These are phyloP conservation scores for Penicillium manginii DNA, from an alignment of 495 filamentous ascomycete genomes.

Conservation along the genomic window DNA sequence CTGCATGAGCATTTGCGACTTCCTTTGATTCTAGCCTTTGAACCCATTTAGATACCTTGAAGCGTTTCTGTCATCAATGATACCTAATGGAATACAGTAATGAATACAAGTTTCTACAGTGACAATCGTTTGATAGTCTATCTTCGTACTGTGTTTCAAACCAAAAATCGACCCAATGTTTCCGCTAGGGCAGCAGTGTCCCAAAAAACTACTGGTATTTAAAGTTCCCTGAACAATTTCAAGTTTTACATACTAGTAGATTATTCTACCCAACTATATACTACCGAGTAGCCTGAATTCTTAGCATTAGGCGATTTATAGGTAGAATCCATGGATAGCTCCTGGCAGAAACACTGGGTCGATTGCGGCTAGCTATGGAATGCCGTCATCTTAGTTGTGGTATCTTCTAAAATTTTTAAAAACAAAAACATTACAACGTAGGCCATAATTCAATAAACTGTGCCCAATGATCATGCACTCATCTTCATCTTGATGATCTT, in stretches of 20 bases:
- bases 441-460: slow-evolving; percentile 5
- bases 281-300: no score
- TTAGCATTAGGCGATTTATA: no score
- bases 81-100: background rate
- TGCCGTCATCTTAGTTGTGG: slow-evolving; percentile 16
- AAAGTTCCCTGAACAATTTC: no score
- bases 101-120: background rate
- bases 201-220: no score
- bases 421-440: slow-evolving; percentile 10
- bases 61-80: slow-evolving; percentile 4
- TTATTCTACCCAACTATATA: no score
- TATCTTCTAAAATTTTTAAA: slow-evolving; percentile 22
- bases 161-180: no score
- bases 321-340: no score
- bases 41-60: slow-evolving; percentile 9
- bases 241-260: no score
- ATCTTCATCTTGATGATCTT: slow-evolving; percentile 96
- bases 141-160: background rate
- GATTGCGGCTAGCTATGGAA: no score
- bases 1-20: slow-evolving; percentile 8
- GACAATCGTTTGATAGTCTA: background rate
- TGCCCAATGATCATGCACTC: slow-evolving; percentile 65
- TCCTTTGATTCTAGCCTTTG: background rate
- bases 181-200: no score
- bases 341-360: no score